Percentiles rank a stretch among this genome's conserved stretches.
Evolutionary conservation across 345 rosid species (phyloP).

Genomic region (Euphorbia pulcherrima): DNA sequence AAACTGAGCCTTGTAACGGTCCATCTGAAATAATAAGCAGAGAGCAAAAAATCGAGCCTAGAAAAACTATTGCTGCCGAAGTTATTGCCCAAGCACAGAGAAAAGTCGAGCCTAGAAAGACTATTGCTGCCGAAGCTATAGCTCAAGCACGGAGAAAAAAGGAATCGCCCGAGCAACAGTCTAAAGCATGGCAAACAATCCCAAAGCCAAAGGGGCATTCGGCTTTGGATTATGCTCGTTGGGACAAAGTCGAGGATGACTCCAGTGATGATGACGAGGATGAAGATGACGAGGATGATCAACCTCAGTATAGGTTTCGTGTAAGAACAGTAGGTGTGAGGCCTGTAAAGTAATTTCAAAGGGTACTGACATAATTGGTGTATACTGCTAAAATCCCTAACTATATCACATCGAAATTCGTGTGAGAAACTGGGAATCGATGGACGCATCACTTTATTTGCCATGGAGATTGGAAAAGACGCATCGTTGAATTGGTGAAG

Average conservation of each 20-base stretch:
- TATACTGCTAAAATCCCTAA: background rate
- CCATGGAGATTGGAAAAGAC: background rate
- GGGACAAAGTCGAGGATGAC: slow-evolving; percentile 74
- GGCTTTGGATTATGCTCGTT: slow-evolving; percentile 72
- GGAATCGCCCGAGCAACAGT: slow-evolving; percentile 31
- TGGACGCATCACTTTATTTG: background rate
- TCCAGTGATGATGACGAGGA: slow-evolving; percentile 79
- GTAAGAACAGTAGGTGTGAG: slow-evolving; percentile 73
- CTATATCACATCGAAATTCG: background rate
- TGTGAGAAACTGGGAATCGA: background rate
- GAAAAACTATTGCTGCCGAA: slow-evolving; percentile 28
- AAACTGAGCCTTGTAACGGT: slow-evolving; percentile 23
- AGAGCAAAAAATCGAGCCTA: slow-evolving; percentile 19
- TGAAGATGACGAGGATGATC: slow-evolving; percentile 52
- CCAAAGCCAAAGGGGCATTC: slow-evolving; percentile 99
- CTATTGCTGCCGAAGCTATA: slow-evolving; percentile 19
- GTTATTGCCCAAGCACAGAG: slow-evolving; percentile 33
- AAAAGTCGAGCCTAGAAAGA: slow-evolving; percentile 27
- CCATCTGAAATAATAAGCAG: slow-evolving; percentile 15
- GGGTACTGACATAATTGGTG: background rate
- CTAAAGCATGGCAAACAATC: slow-evolving; percentile 83
- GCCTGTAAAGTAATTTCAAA: slow-evolving; percentile 49
- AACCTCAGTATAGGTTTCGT: slow-evolving; percentile 75
- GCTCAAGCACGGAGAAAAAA: slow-evolving; percentile 33
- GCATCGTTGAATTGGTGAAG: no score